Percentiles rank a stretch among this genome's conserved stretches.
Evolutionary conservation across 495 filamentous ascomycete species (phyloP).

Genomic region (Hypoxylon lenormandii): DNA sequence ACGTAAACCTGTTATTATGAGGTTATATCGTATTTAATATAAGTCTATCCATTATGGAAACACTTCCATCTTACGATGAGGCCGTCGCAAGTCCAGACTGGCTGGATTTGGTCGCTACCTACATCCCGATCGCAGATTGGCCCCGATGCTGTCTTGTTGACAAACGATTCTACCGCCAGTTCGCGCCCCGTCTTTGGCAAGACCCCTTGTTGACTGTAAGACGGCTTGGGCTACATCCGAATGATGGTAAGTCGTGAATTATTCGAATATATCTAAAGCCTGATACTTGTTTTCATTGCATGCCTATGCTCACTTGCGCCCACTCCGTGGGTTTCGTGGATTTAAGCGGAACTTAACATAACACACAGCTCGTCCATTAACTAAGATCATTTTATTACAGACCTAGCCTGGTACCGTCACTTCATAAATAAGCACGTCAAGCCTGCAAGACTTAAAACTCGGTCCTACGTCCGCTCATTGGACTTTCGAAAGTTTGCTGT

Average conservation of each 20-base stretch:
- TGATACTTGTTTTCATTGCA: not conserved
- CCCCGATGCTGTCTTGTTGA: constrained; percentile 58
- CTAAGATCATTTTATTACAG: constrained; percentile 31
- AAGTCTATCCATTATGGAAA: constrained; percentile 34
- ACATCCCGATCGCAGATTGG: constrained; percentile 51
- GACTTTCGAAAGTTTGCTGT: constrained; percentile 55
- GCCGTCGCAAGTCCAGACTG: constrained; percentile 58
- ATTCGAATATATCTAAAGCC: not conserved
- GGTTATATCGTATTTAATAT: too few species aligned
- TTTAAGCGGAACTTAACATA: too few species aligned
- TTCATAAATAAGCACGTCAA: constrained; percentile 52
- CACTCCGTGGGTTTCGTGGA: too few species aligned
- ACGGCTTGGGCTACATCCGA: constrained; percentile 49
- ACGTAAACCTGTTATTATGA: too few species aligned
- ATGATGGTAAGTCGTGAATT: constrained; percentile 51
- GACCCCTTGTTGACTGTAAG: constrained; percentile 55
- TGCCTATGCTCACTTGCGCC: too few species aligned
- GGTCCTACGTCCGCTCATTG: constrained; percentile 51
- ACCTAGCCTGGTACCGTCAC: constrained; percentile 55
- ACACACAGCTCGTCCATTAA: too few species aligned
- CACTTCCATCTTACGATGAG: constrained; percentile 59
- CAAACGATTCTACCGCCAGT: constrained; percentile 56
- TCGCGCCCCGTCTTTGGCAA: constrained; percentile 62
- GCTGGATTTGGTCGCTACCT: constrained; percentile 57
- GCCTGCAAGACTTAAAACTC: constrained; percentile 44